Conservation (phyloP, 2,329 filamentous ascomycete species). For the Epichloe uncinata region DNA sequence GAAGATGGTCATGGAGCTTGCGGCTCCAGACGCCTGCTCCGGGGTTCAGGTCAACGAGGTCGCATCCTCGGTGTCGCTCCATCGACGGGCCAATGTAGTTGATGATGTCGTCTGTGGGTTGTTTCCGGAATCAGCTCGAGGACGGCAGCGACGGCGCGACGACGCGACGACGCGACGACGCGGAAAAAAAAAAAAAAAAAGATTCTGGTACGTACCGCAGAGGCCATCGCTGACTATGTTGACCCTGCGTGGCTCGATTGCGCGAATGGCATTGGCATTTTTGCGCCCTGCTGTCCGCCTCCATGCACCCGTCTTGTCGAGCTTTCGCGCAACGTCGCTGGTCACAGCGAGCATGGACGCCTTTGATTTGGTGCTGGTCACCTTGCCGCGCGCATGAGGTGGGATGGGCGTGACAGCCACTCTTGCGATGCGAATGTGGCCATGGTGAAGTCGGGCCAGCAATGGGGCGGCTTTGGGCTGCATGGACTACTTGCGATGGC, state of each 20-base stretch:
- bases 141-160: background rate
- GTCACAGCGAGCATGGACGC: conserved; percentile 8
- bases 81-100: conserved; percentile 57
- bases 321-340: conserved; percentile 12
- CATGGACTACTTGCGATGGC: background rate
- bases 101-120: conserved; percentile 50
- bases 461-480: background rate
- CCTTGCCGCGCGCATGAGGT: conserved; percentile 4
- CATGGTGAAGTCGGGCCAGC: conserved; percentile 1
- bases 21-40: conserved; percentile 66
- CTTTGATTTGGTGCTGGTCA: conserved; percentile 5
- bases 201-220: conserved; percentile 29
- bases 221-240: conserved; percentile 39
- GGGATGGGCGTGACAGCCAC: conserved; percentile 3
- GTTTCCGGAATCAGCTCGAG: background rate
- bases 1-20: conserved; percentile 58
- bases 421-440: conserved; percentile 2
- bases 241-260: conserved; percentile 27
- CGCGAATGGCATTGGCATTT: conserved; percentile 1
- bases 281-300: conserved; percentile 6
- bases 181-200: too few relatives aligned
- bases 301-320: conserved; percentile 17
- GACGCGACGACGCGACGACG: background rate
- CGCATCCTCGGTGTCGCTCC: conserved; percentile 59
- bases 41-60: conserved; percentile 78